Percentiles rank a stretch among this genome's conserved stretches.
Evolutionary conservation across 1,284 basidiomycete species (phyloP).

Genomic region (Ceratobasidium sp.): DNA sequence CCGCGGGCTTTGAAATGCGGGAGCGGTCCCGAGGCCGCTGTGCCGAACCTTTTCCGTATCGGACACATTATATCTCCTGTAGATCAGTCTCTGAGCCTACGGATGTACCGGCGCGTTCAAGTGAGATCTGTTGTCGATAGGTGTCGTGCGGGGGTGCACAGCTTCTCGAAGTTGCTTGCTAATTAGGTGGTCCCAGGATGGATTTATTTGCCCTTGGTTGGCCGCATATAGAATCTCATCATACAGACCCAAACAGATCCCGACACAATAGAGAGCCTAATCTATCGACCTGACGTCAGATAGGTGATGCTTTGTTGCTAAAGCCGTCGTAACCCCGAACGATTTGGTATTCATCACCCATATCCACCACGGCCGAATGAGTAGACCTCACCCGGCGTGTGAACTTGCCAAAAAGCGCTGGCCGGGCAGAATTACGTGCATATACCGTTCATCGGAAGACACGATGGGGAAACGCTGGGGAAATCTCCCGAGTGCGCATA

Average conservation of each 20-base stretch:
- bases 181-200: constrained; percentile 14
- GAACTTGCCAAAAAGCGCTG: too few relatives aligned
- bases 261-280: constrained; percentile 31
- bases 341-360: neutral
- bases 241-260: constrained; percentile 22
- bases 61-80: neutral
- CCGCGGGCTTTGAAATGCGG: constrained; percentile 5
- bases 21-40: constrained; percentile 1
- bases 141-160: too few relatives aligned
- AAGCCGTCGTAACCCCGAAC: too few relatives aligned
- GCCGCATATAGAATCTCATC: neutral
- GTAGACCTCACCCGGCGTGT: neutral
- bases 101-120: neutral
- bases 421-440: neutral
- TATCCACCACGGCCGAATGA: neutral
- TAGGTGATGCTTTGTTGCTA: too few relatives aligned
- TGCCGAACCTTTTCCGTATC: neutral
- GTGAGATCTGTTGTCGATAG: too few relatives aligned
- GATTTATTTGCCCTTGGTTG: constrained; percentile 11
- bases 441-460: neutral
- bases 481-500: too few relatives aligned
- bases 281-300: constrained; percentile 10
- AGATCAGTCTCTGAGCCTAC: constrained; percentile 4
- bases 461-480: neutral
- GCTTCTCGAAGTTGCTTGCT: too few relatives aligned